A percentile compares a stretch with the other conserved stretches of the same genome.
These are phyloP conservation scores for Pelargonium citronellum DNA, from an alignment of 441 rosid genomes.

Conservation along the genomic window DNA sequence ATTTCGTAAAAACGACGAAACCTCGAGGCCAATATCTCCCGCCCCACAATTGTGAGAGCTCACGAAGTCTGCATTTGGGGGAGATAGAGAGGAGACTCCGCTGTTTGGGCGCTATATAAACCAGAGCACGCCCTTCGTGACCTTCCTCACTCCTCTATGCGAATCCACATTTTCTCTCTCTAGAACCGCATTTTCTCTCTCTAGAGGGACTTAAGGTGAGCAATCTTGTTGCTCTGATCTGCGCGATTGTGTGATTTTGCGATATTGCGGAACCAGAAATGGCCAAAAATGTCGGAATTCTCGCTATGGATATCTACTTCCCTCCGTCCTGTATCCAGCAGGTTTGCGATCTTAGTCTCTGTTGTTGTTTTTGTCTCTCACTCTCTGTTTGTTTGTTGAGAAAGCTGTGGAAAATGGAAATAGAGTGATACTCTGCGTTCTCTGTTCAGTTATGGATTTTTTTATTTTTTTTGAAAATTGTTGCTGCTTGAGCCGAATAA, in stretches of 20 bases:
- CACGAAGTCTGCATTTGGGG: conserved; percentile 9
- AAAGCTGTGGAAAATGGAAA: neutral
- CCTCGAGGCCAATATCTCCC: neutral
- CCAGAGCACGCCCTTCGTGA: neutral
- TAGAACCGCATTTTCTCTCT: neutral
- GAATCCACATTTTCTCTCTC: neutral
- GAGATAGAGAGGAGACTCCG: neutral
- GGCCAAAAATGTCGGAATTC: conserved; percentile 93
- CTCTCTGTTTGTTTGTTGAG: neutral
- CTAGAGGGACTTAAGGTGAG: neutral
- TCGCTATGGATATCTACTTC: conserved; percentile 87
- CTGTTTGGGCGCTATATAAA: conserved; percentile 3
- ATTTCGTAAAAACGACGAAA: neutral
- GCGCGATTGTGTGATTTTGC: neutral
- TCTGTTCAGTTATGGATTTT: neutral
- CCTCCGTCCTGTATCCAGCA: conserved; percentile 95
- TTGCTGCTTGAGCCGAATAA: too few species aligned
- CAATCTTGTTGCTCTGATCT: conserved; percentile 1
- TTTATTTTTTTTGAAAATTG: too few species aligned
- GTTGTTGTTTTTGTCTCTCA: neutral
- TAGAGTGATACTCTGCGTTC: neutral
- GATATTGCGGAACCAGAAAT: conserved; percentile 24
- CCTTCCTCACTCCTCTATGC: neutral
- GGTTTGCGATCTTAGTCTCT: conserved; percentile 31
- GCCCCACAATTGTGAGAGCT: neutral